Conservation (phyloP, 2,329 filamentous ascomycete species). For the Claviceps pazoutovae region DNA sequence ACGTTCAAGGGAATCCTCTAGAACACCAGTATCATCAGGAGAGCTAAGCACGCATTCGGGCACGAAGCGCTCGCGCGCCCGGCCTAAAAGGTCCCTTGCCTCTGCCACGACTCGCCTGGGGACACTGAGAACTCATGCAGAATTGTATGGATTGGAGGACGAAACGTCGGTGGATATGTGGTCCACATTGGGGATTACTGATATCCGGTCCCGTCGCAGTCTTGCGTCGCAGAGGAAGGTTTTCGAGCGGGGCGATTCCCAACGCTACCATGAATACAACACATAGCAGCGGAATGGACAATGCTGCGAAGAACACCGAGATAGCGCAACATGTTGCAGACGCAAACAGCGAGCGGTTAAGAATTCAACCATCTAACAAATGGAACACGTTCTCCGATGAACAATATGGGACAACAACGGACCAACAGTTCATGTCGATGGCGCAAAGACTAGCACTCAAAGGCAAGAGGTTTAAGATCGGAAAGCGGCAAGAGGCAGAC, state of each 20-base stretch:
- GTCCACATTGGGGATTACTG: background rate
- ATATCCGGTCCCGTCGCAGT: background rate
- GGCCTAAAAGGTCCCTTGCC: slow-evolving; percentile 12
- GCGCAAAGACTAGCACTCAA: slow-evolving; percentile 40
- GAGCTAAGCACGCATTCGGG: background rate
- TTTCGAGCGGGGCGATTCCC: background rate
- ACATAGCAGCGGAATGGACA: background rate
- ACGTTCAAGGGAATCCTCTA: background rate
- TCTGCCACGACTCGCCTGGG: background rate
- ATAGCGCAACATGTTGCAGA: background rate
- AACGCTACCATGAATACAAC: background rate
- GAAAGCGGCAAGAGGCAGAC: slow-evolving; percentile 17
- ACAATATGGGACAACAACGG: background rate
- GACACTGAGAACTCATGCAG: background rate
- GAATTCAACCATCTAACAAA: background rate
- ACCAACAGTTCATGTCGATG: slow-evolving; percentile 36
- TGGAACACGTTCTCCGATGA: background rate
- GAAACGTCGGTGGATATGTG: background rate
- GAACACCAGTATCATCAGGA: background rate
- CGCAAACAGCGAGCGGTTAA: background rate
- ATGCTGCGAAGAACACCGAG: background rate
- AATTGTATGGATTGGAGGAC: background rate
- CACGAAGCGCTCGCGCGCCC: slow-evolving; percentile 14
- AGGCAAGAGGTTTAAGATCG: slow-evolving; percentile 41
- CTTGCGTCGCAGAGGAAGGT: background rate